A percentile compares a stretch with the other conserved stretches of the same genome.
phyloP scores from a whole-genome alignment of 768 basidiomycete species.

The Butyriboletus loyo region DNA sequence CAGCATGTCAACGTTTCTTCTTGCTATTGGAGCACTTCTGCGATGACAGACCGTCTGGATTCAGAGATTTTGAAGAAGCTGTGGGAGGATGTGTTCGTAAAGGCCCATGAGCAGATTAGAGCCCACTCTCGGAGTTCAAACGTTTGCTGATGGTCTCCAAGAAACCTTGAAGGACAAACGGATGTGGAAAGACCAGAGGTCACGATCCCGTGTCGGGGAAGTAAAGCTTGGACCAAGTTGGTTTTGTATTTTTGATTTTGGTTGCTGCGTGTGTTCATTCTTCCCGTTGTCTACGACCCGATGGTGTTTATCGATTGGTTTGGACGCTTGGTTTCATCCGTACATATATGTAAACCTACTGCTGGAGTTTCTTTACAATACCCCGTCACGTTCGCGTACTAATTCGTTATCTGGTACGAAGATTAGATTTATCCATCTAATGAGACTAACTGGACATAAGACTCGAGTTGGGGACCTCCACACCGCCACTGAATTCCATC shows the following conservation, averaged over 20 bases:
- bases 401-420: not conserved
- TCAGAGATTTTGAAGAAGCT: slow-evolving; percentile 10
- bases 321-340: not conserved
- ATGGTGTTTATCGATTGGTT: not conserved
- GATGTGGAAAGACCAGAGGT: not conserved
- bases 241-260: not conserved
- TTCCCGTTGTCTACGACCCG: not conserved
- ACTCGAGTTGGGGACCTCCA: not conserved
- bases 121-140: not conserved
- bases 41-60: slow-evolving; percentile 12
- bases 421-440: not conserved
- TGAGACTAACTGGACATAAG: not conserved
- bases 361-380: not conserved
- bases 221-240: no score
- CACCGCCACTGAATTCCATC: not conserved
- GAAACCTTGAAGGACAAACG: not conserved
- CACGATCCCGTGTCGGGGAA: not conserved
- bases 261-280: not conserved
- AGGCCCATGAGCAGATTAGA: slow-evolving; percentile 3
- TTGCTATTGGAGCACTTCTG: slow-evolving; percentile 7
- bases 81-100: slow-evolving; percentile 22
- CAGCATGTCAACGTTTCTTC: not conserved
- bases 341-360: not conserved
- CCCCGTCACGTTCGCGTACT: not conserved
- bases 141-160: not conserved